These are phyloP conservation scores for Geopyxis carbonaria DNA, from an alignment of 495 filamentous ascomycete species.

Conservation along the genomic window DNA sequence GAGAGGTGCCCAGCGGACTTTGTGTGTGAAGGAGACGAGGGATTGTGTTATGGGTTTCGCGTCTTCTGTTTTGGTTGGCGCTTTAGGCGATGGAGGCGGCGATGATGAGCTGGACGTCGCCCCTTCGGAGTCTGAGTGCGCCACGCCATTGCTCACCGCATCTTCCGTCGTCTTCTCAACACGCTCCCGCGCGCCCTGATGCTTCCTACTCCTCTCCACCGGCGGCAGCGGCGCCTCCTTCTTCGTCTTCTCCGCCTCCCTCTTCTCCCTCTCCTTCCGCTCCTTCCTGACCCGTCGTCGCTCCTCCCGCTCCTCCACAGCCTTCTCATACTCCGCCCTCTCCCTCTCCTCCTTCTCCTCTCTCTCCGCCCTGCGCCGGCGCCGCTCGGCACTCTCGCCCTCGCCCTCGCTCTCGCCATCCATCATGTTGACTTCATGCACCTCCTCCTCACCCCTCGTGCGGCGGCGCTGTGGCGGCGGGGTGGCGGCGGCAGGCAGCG, in stretches of 20 bases:
- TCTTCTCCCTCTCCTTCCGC: background rate
- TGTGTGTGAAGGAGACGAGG: background rate
- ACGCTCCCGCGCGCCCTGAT: background rate
- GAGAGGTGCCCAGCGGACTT: slow-evolving; percentile 58
- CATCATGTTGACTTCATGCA: too few species aligned
- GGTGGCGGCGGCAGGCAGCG: too few species aligned
- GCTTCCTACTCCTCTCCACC: background rate
- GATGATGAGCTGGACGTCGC: background rate
- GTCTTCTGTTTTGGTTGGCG: too few species aligned
- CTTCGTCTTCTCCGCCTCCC: background rate
- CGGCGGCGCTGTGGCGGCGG: too few species aligned
- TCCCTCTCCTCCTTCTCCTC: slow-evolving; percentile 5
- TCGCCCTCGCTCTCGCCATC: too few species aligned
- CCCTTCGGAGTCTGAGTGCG: background rate
- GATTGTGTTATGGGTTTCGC: too few species aligned
- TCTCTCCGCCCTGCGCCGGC: background rate
- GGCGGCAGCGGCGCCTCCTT: background rate
- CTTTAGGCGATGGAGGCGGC: too few species aligned
- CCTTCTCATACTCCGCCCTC: background rate
- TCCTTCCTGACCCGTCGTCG: slow-evolving; percentile 3
- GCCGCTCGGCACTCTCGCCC: background rate
- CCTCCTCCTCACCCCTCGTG: too few species aligned
- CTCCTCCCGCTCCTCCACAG: background rate
- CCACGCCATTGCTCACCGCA: too few species aligned
- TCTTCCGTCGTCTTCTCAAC: too few species aligned